phyloP scores from a whole-genome alignment of 129 eudicot genomes.

The Lactuca sativa region DNA sequence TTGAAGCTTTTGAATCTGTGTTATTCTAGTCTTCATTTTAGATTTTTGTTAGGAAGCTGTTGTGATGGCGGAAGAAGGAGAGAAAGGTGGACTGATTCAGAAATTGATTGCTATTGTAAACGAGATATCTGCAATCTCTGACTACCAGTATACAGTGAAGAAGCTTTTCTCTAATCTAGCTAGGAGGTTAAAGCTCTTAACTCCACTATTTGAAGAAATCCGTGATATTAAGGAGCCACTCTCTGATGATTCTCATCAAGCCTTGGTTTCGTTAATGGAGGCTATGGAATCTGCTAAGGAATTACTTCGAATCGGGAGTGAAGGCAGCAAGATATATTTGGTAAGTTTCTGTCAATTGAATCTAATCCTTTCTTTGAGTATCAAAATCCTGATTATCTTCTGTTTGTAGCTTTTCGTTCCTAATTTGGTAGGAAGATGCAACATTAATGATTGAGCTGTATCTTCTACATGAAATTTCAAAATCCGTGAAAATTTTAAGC shows the following conservation, averaged over 20 bases:
- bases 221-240: slow-evolving; percentile 57
- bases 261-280: slow-evolving; percentile 39
- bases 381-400: slow-evolving; percentile 2
- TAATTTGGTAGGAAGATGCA: slow-evolving; percentile 13
- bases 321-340: slow-evolving; percentile 86
- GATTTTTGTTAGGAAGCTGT: slow-evolving; percentile 15
- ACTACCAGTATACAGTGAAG: slow-evolving; percentile 64
- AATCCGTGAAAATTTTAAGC: not conserved
- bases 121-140: slow-evolving; percentile 60
- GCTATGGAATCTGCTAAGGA: slow-evolving; percentile 63
- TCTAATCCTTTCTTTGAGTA: slow-evolving; percentile 8
- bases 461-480: slow-evolving; percentile 1
- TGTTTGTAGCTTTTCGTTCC: slow-evolving; percentile 4
- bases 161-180: slow-evolving; percentile 72
- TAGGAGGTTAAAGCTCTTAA: slow-evolving; percentile 75
- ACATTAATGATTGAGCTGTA: not conserved
- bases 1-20: slow-evolving; percentile 10
- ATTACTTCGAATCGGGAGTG: slow-evolving; percentile 65
- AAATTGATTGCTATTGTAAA: slow-evolving; percentile 49
- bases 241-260: slow-evolving; percentile 35
- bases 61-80: slow-evolving; percentile 47
- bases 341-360: slow-evolving; percentile 36
- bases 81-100: slow-evolving; percentile 47
- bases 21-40: not conserved
- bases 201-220: slow-evolving; percentile 90